Evolutionary conservation across 257 asterid genomes (phyloP), one percentile per base, ranked within the genome.

Genomic region (Forsythia suspensa): DNA sequence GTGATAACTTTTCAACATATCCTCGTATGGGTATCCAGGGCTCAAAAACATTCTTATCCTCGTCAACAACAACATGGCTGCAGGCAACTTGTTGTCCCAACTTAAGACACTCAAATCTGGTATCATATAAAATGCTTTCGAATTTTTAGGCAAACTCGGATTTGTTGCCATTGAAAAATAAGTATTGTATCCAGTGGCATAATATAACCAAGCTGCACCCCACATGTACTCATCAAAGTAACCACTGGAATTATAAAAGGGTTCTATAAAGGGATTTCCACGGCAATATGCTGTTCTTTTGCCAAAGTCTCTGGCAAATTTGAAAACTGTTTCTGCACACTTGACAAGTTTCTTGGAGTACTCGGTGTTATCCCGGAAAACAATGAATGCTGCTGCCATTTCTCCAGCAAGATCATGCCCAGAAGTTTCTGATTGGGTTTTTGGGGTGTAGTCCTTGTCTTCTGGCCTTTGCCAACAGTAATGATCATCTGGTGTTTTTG

Each of bases 1-100:
- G 15, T 93, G 98, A 76, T 95, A 92, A 44, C 78, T 89, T 70
- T 37, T 77, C 79, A 95, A 65, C 94, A 91, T 90, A 21, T 91
- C 95, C 84, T 95, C 99, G 51, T 91, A 95, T 5, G 99, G 99
- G 65, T 91, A 93, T 0, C 99, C 98, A 0, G 98, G 99, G 84
- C 85, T 89, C 81, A 93, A 66, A 72, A 91, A 87, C 74, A 93
- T 34, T 85, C 99, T 85, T 10, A 83, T 70, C 78, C 98, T 85
- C 8, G 95, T 90, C 78, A 95, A 61, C 18, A 95, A 66, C 61
- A 95, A 79, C 97, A 91, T 93, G 1, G 97, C 98, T 3, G 93
- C 99, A 12, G 99, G 99, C 77, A 91, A 51, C 82, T 95, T 95
- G 67, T 95, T 95, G 48, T 95, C 97, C 99, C 97, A 93, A 71